Percentiles rank a stretch among this genome's conserved stretches.
These are phyloP conservation scores for Chlorella sp. DNA, from an alignment of 139 green algal genomes.

Conservation along the genomic window DNA sequence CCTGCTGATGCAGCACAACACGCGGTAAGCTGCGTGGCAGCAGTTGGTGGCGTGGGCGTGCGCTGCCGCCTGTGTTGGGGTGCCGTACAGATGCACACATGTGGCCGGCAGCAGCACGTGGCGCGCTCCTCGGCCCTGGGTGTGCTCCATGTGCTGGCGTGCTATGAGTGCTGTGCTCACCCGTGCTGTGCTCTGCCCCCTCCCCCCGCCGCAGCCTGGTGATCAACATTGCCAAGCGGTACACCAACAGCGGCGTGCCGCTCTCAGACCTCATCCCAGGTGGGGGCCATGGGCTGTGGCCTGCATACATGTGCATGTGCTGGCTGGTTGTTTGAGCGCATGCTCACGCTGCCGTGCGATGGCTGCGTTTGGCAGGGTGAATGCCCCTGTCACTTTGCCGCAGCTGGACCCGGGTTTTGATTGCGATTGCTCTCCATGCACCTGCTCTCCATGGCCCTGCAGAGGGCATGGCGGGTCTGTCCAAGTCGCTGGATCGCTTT, in stretches of 20 bases:
- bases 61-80: not conserved
- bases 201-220: slow-evolving; percentile 30
- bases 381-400: too few species aligned
- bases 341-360: too few species aligned
- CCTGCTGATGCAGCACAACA: slow-evolving; percentile 51
- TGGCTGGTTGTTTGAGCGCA: too few species aligned
- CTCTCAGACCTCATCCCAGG: slow-evolving; percentile 54
- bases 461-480: slow-evolving; percentile 67
- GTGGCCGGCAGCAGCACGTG: not conserved
- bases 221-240: slow-evolving; percentile 44
- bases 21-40: too few species aligned
- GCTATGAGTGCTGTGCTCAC: too few species aligned
- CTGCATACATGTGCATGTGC: not conserved
- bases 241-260: slow-evolving; percentile 30
- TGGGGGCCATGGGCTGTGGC: not conserved
- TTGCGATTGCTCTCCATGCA: too few species aligned
- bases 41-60: not conserved
- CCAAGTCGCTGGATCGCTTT: slow-evolving; percentile 77
- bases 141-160: too few species aligned
- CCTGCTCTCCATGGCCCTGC: too few species aligned
- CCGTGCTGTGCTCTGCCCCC: not conserved
- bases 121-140: too few species aligned
- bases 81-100: too few species aligned
- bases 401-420: too few species aligned
- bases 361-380: too few species aligned